These are phyloP conservation scores for Herpetospermum pedunculosum DNA, from an alignment of 306 rosid genomes.

Conservation along the genomic window DNA sequence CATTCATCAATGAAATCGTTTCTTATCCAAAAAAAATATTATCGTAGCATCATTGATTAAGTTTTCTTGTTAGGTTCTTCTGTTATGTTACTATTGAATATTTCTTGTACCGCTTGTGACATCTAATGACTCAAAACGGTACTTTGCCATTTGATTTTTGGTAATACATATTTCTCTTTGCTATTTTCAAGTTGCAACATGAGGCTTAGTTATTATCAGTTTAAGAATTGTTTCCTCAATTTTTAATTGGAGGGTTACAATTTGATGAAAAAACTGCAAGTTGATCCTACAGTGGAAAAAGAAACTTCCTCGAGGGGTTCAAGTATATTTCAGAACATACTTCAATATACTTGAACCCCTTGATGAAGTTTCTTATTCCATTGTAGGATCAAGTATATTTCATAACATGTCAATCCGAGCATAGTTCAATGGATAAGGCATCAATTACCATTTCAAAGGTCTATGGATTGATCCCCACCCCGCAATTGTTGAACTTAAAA, in stretches of 20 bases:
- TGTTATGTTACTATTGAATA: not conserved
- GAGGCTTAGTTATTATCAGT: not conserved
- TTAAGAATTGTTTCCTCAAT: not conserved
- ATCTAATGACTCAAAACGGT: no score
- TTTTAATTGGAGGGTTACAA: not conserved
- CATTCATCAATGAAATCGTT: no score
- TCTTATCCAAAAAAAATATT: no score
- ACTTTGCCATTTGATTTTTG: not conserved
- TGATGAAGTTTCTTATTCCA: no score
- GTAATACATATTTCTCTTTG: not conserved
- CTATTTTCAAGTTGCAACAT: not conserved
- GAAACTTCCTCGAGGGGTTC: not conserved
- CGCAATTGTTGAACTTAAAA: no score
- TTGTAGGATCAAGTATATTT: no score
- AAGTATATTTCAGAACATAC: not conserved
- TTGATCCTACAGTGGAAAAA: not conserved
- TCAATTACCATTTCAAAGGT: no score
- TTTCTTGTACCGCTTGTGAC: not conserved
- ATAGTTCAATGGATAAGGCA: no score
- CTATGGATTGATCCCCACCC: no score
- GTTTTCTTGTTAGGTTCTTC: not conserved
- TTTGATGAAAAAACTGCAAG: not conserved
- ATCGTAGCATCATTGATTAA: constrained; percentile 1
- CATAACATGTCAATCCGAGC: no score
- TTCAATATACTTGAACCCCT: no score